phyloP scores from a whole-genome alignment of 371 early-diverging fungal genomes.

The Mortierella sp. region DNA sequence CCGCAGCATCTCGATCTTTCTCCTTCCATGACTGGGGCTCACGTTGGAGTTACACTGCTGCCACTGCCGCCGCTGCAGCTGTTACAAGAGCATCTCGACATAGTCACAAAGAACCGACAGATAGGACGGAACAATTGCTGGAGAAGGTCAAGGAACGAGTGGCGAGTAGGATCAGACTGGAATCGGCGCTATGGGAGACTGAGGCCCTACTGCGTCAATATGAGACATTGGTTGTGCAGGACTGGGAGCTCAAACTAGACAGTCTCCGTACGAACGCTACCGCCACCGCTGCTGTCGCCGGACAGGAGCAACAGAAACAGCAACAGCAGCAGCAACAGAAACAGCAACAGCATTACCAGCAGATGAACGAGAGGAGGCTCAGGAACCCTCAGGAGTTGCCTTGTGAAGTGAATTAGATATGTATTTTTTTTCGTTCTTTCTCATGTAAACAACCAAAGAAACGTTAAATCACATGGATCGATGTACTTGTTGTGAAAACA shows the following conservation, averaged over 20 bases:
- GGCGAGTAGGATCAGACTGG: not conserved
- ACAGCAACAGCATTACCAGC: not conserved
- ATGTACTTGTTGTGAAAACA: not conserved
- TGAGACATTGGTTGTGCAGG: slow-evolving; percentile 14
- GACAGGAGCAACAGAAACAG: not conserved
- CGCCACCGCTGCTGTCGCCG: not conserved
- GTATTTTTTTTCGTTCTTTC: not conserved
- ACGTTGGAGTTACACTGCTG: not conserved
- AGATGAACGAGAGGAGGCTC: no score
- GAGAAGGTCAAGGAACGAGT: slow-evolving; percentile 5
- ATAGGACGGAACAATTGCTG: not conserved
- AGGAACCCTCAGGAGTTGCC: not conserved
- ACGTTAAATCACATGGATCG: not conserved
- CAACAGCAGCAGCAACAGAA: not conserved
- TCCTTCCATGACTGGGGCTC: not conserved
- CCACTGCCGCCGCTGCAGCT: not conserved
- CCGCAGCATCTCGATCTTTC: not conserved
- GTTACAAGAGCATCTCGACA: not conserved
- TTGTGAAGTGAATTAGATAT: not conserved
- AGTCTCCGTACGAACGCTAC: not conserved
- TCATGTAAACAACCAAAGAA: not conserved
- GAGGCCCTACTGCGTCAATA: not conserved
- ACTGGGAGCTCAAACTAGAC: slow-evolving; percentile 17
- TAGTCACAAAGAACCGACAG: not conserved
- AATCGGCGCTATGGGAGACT: not conserved